phyloP scores from a whole-genome alignment of 768 basidiomycete species.

The Boletus vinaceobasis region DNA sequence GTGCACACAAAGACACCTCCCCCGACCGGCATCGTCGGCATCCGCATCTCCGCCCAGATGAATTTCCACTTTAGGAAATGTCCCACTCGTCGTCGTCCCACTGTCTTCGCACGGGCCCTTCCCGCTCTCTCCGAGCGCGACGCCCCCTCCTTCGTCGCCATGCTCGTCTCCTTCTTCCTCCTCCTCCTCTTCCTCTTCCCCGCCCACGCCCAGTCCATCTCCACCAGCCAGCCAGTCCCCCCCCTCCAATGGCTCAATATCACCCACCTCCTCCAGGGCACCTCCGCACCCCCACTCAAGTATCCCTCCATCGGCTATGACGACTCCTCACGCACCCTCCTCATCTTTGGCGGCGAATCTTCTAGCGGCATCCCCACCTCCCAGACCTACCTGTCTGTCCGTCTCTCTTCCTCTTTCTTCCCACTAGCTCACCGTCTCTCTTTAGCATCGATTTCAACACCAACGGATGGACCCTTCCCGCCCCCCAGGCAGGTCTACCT shows the following conservation, averaged over 20 bases:
- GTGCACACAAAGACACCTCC: not conserved
- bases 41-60: slow-evolving; percentile 3
- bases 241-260: slow-evolving; percentile 67
- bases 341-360: slow-evolving; percentile 78
- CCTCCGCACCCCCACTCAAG: slow-evolving; percentile 58
- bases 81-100: slow-evolving; percentile 9
- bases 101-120: slow-evolving; percentile 15
- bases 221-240: slow-evolving; percentile 45
- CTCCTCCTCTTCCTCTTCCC: slow-evolving; percentile 13
- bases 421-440: slow-evolving; percentile 2
- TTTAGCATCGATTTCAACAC: slow-evolving; percentile 59
- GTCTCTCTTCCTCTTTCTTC: not conserved
- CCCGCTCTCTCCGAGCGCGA: slow-evolving; percentile 28
- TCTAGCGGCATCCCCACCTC: slow-evolving; percentile 58
- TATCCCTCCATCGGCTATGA: slow-evolving; percentile 66
- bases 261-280: slow-evolving; percentile 50
- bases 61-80: slow-evolving; percentile 10
- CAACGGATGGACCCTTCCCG: slow-evolving; percentile 58
- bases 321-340: slow-evolving; percentile 47
- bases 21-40: slow-evolving; percentile 13
- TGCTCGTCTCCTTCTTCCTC: slow-evolving; percentile 5
- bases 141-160: not conserved
- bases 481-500: slow-evolving; percentile 48
- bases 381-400: slow-evolving; percentile 63
- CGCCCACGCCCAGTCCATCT: slow-evolving; percentile 44